phyloP scores from a whole-genome alignment of 2,329 filamentous ascomycete genomes.

The Ceratocystis harringtonii region DNA sequence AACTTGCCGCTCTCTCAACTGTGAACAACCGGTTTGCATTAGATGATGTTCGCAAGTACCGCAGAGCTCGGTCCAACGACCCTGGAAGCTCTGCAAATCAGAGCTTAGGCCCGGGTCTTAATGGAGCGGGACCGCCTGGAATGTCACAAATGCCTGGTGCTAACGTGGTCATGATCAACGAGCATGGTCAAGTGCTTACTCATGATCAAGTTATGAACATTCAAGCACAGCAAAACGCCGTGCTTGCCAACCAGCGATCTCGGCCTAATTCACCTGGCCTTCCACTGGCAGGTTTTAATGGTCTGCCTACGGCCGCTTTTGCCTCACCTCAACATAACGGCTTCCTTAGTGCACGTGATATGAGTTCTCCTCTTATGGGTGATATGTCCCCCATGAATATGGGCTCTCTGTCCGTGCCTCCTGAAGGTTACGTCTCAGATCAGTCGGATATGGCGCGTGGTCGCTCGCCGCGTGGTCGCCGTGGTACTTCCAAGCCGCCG shows the following conservation, averaged over 20 bases:
- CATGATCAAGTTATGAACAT: conserved; percentile 73
- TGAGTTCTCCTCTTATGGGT: conserved; percentile 51
- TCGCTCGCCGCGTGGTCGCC: conserved; percentile 76
- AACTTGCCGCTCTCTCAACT: conserved; percentile 86
- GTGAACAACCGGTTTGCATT: conserved; percentile 97
- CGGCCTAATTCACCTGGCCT: conserved; percentile 82
- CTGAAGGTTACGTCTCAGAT: conserved; percentile 83
- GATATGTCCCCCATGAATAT: conserved; percentile 58
- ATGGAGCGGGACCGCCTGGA: conserved; percentile 28
- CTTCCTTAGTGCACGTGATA: conserved; percentile 79
- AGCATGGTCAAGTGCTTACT: conserved; percentile 74
- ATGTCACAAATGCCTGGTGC: conserved; percentile 51
- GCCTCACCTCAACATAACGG: conserved; percentile 87
- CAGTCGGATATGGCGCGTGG: conserved; percentile 84
- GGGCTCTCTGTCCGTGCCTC: conserved; percentile 53
- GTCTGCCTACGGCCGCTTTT: conserved; percentile 47
- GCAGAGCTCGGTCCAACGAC: conserved; percentile 78
- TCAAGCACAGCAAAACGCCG: conserved; percentile 49
- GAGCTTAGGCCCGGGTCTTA: conserved; percentile 17
- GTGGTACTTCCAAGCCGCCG: conserved; percentile 91
- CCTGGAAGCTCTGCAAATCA: conserved; percentile 38
- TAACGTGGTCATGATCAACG: conserved; percentile 88
- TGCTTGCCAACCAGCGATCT: conserved; percentile 57
- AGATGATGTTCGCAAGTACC: conserved; percentile 93
- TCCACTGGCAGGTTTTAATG: conserved; percentile 36